A percentile compares a stretch with the other conserved stretches of the same genome.
Evolutionary conservation across 768 basidiomycete species (phyloP).

Genomic region (Obba rivulosa): DNA sequence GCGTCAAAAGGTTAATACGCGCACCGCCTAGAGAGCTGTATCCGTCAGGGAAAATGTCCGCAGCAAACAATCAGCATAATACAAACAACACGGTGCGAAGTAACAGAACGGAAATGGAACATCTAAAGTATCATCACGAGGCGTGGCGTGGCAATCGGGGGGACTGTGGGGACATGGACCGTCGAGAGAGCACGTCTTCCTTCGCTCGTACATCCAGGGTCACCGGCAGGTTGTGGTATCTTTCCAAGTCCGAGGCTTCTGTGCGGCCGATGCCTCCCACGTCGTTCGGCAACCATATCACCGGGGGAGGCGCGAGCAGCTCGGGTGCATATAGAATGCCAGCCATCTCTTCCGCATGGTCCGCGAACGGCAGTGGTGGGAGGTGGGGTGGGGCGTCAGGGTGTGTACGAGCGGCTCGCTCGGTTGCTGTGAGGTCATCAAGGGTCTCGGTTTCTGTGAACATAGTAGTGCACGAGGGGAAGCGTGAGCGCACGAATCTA

Average conservation of each 20-base stretch:
- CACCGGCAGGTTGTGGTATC: conserved; percentile 65
- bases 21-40: no score
- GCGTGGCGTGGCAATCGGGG: neutral
- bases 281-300: conserved; percentile 85
- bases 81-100: no score
- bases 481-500: neutral
- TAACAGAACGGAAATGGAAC: no score
- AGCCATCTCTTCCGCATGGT: conserved; percentile 73
- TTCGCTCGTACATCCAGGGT: conserved; percentile 61
- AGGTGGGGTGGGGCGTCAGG: conserved; percentile 73
- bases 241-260: conserved; percentile 71
- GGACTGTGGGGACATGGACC: conserved; percentile 14
- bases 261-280: conserved; percentile 65
- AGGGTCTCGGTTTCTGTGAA: conserved; percentile 62
- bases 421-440: conserved; percentile 78
- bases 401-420: conserved; percentile 71
- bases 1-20: no score
- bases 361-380: conserved; percentile 62
- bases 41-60: no score
- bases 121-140: no score
- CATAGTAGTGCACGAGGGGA: neutral
- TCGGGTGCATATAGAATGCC: conserved; percentile 80
- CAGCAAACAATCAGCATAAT: no score
- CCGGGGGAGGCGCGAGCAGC: conserved; percentile 68
- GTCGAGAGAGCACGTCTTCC: conserved; percentile 43